These are phyloP conservation scores for Xylaria digitata DNA, from an alignment of 2,329 filamentous ascomycete genomes.

Conservation along the genomic window DNA sequence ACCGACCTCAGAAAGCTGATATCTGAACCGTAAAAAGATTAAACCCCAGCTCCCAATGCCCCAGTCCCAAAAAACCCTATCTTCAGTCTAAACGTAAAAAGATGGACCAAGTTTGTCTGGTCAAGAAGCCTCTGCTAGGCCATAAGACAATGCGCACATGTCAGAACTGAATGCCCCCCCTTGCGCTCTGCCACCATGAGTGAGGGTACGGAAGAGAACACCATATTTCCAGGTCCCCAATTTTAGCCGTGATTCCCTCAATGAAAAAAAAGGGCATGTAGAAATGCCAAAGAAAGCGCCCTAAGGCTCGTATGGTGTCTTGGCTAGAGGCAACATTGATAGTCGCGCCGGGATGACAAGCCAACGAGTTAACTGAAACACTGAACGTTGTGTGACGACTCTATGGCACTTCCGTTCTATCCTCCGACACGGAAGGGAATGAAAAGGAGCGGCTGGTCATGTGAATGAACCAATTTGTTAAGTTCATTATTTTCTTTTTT, in stretches of 20 bases:
- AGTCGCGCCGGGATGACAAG: neutral
- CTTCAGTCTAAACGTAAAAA: slow-evolving; percentile 38
- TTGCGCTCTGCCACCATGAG: neutral
- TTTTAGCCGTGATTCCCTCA: slow-evolving; percentile 16
- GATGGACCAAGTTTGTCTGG: slow-evolving; percentile 12
- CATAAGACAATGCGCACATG: neutral
- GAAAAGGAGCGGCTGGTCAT: slow-evolving; percentile 35
- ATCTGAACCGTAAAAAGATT: slow-evolving; percentile 23
- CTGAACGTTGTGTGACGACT: neutral
- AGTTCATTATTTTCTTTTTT: slow-evolving; percentile 42
- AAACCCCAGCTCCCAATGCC: slow-evolving; percentile 30
- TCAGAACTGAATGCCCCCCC: slow-evolving; percentile 1
- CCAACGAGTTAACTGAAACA: no score
- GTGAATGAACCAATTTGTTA: slow-evolving; percentile 31
- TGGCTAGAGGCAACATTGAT: neutral
- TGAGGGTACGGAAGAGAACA: slow-evolving; percentile 6
- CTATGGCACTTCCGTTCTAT: slow-evolving; percentile 19
- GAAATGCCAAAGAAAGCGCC: neutral
- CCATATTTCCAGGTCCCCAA: slow-evolving; percentile 8
- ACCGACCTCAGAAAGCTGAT: slow-evolving; percentile 20
- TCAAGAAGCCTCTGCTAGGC: slow-evolving; percentile 9
- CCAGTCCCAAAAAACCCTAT: slow-evolving; percentile 24
- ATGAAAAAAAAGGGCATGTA: slow-evolving; percentile 10
- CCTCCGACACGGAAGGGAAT: slow-evolving; percentile 31
- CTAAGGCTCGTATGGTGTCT: neutral